Evolutionary conservation across 441 rosid species (phyloP), one percentile per base, ranked within the genome.

Genomic region (Aleurites moluccanus): DNA sequence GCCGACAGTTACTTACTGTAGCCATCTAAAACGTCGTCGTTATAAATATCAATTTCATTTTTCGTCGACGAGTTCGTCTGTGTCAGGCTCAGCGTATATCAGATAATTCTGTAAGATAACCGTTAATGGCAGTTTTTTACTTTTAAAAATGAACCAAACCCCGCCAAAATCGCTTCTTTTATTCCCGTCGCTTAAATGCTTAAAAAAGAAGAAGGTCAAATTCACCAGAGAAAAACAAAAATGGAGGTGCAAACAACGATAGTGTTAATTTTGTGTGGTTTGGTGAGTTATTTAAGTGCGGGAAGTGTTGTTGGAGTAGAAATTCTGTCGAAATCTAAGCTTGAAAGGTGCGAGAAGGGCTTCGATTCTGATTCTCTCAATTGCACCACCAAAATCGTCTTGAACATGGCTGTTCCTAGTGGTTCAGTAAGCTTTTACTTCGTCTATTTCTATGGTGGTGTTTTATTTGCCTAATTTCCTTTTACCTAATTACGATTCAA

Each of bases 341-440:
- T 96, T 4, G 92, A 92, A 33, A 85, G 80, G 73, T 96, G 98
- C 83, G 92, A 88, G 82, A 92, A 87, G 80, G 75, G 76, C 47
- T 80, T 90, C 10, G 87, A 73, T 10, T 78, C 88, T n/a, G 83
- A 60, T 28, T 23, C 68, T 62, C 86, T 93, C 75, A 91, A 92
- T 64, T 93, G 98, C 83, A 85, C 94, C 4, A 75, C 86, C 60
- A 92, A 93, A 83, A 87, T 93, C 81, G 83, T 93, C 42, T 76
- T 93, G 55, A 86, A 93, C 82, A 80, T 92, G 89, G 97, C 96
- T 50, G 96, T 96, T n/a, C 97, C 99, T 0, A 93, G 98, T 62
- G 97, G 97, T 60, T 92, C 97, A 5, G 97, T 95, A 81, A 86
- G 82, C 50, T 2, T 55, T 30, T 61, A 5, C n/a, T 61, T 61